A percentile compares a stretch with the other conserved stretches of the same genome.
phyloP scores from a whole-genome alignment of 2,329 filamentous ascomycete genomes.

The Colletotrichum zoysiae region DNA sequence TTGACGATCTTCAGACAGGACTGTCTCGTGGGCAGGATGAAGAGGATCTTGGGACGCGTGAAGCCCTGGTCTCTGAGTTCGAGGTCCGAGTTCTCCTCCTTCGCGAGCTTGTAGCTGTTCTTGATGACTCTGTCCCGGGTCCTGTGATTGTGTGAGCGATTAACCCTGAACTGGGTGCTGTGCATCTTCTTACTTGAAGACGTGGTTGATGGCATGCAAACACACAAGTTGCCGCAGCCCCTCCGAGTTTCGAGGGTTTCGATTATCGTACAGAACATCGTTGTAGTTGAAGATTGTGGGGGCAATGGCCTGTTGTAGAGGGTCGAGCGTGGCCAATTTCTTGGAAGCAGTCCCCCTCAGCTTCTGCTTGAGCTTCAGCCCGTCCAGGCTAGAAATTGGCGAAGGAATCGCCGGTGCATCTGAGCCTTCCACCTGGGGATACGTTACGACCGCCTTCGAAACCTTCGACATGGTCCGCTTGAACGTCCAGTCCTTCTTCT shows the following conservation, averaged over 20 bases:
- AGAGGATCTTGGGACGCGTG: conserved; percentile 91
- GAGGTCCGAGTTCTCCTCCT: conserved; percentile 73
- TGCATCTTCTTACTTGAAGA: conserved; percentile 76
- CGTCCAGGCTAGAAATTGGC: conserved; percentile 55
- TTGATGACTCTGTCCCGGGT: conserved; percentile 93
- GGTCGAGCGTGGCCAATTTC: conserved; percentile 68
- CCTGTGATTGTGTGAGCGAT: conserved; percentile 53
- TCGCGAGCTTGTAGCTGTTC: conserved; percentile 84
- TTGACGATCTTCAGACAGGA: conserved; percentile 85
- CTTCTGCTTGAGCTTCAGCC: conserved; percentile 77
- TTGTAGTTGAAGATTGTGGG: conserved; percentile 84
- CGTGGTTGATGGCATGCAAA: conserved; percentile 89
- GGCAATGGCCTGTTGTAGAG: conserved; percentile 74
- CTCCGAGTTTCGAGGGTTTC: conserved; percentile 76
- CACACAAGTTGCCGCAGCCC: conserved; percentile 79
- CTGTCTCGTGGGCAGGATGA: conserved; percentile 89
- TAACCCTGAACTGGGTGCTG: not conserved
- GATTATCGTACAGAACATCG: conserved; percentile 81
- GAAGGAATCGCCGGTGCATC: conserved; percentile 51
- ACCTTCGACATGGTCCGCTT: conserved; percentile 61
- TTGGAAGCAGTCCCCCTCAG: conserved; percentile 68
- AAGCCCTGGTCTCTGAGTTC: conserved; percentile 95
- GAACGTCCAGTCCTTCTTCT: conserved; percentile 64
- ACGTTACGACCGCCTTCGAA: conserved; percentile 61
- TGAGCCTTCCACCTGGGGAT: conserved; percentile 57